A percentile compares a stretch with the other conserved stretches of the same genome.
Conservation (phyloP, 768 basidiomycete species). For the Rhodotorula diobovata region DNA sequence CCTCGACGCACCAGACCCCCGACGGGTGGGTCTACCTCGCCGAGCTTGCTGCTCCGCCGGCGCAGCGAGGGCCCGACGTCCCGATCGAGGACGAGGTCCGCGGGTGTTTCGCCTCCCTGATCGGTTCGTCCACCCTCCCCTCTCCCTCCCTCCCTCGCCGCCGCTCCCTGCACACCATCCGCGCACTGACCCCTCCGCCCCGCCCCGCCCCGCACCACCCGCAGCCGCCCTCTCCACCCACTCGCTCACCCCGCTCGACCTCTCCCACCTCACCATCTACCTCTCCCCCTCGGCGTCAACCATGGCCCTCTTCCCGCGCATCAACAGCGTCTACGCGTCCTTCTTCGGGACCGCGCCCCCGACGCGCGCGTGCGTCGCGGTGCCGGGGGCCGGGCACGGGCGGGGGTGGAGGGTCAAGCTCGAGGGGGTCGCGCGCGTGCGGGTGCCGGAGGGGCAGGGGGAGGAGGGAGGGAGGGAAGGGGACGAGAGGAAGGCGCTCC, state of each 20-base stretch:
- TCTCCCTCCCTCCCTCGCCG: background rate
- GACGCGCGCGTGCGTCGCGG: constrained; percentile 85
- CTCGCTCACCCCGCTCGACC: constrained; percentile 57
- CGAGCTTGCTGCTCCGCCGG: constrained; percentile 52
- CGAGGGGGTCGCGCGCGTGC: constrained; percentile 72
- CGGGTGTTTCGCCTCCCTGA: constrained; percentile 62
- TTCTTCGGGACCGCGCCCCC: constrained; percentile 91
- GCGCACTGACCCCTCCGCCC: too few relatives aligned
- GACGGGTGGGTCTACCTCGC: constrained; percentile 68
- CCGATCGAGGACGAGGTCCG: constrained; percentile 73
- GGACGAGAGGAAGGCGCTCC: constrained; percentile 61
- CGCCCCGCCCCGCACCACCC: constrained; percentile 6
- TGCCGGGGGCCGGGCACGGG: constrained; percentile 56
- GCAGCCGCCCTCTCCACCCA: constrained; percentile 57
- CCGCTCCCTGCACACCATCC: background rate
- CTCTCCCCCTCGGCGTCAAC: constrained; percentile 56
- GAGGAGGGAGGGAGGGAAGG: too few relatives aligned
- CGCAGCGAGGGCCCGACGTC: constrained; percentile 58
- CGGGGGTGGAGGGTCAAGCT: constrained; percentile 58
- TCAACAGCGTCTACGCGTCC: constrained; percentile 72
- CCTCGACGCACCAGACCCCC: constrained; percentile 18
- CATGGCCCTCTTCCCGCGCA: constrained; percentile 69
- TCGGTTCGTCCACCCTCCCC: constrained; percentile 54
- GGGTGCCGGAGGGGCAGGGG: constrained; percentile 39
- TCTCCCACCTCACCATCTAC: constrained; percentile 73